Base-by-base conservation (phyloP, 768 basidiomycete genomes). In the Mycena crocata region DNA sequence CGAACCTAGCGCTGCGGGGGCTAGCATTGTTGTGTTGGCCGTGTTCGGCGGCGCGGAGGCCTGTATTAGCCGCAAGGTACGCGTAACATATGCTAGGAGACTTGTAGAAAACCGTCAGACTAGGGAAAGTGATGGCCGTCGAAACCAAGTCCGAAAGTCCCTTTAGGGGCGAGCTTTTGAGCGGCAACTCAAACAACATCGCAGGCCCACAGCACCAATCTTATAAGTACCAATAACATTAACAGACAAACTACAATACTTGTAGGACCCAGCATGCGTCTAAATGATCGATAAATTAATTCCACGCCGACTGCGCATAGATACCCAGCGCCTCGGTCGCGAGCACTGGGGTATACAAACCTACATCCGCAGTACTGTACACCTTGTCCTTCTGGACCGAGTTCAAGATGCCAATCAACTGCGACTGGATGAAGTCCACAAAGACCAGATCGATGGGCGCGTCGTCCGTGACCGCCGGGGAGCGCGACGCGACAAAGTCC, bases 381-480 rank as follows among this genome's bases (percentile, higher is more conserved):
- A 73, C 81, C 75, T 80, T 86, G 30, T 67, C 73, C 9, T 45
- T 83, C 78, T 91, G 88, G 26, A 89, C 72, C 1, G 52, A 37
- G 71, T 94, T 94, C 56, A 93, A 73, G 30, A 87, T 84, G 6
- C 67, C 42, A 63, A 93, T 66, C 30, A 92, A 72, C 66, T 86
- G 79, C 7, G 71, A 58, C 72, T 84, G 79, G 72, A 93, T 88
- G 76, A 93, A 94, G 75, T 90, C 82, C 50, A 90, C 82, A 75
- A 94, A 95, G 35, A 94, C 89, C 24, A 95, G 84, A 71, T 95
- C 93, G 66, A 95, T 82, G 0, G 79, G 79, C 0, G 87, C 82
- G 57, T 83, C 80, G 57, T 80, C 80, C 0, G 86, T 65, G 17
- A 88, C 83, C 26, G 80, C 73, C 3, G 91, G 90, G 3, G 86